Base-by-base conservation (phyloP, 1,139 yeast genomes). In the Williopsis jadinii region DNA sequence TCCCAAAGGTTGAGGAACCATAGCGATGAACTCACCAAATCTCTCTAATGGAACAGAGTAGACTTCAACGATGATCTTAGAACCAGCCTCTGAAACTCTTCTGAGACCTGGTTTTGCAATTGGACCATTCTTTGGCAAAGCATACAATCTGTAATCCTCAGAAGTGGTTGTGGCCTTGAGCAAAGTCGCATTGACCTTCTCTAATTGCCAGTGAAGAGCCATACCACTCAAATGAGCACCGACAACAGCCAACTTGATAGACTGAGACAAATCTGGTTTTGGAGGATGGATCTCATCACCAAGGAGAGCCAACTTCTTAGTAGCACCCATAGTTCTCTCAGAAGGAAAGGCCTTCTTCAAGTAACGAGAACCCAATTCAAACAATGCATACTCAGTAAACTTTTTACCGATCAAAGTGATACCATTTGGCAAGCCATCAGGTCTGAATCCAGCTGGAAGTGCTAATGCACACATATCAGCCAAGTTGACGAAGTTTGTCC, bases 1-100 rank as follows among this genome's bases (percentile, higher is more conserved):
- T 35, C 96, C 98, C 47, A 92, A 71, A 28, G 98, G 98, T 53
- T 84, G 85, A 11, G 97, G 97, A 31, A 92, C 95, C 83, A 84
- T 79, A 10, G 81, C 61, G 32, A 92, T 82, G 55, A 92, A 90
- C 28, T 71, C 73, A 50, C 97, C 97, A 64, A 90, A 87, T 12
- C 62, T 68, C 50, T 77, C 88, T 34, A 62, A 62, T 30, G 97
- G 96, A 37, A 92, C 73, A 38, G 90, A 75, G 69, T 92, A 92
- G 14, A 86, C 73, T 63, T 92, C 97, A 35, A 90, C 63, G 39
- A 73, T 78, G 46, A 92, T 84, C 36, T 71, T 56, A 12, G 75
- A 61, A 28, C 95, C 95, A 30, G 63, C 62, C 11, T 60, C 59
- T 24, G 64, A 59, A 24, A 62, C 63, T 54, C 94, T 73, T 64